Base-by-base conservation (phyloP, 2,329 filamentous ascomycete genomes). In the Aspergillus novofumigatus region DNA sequence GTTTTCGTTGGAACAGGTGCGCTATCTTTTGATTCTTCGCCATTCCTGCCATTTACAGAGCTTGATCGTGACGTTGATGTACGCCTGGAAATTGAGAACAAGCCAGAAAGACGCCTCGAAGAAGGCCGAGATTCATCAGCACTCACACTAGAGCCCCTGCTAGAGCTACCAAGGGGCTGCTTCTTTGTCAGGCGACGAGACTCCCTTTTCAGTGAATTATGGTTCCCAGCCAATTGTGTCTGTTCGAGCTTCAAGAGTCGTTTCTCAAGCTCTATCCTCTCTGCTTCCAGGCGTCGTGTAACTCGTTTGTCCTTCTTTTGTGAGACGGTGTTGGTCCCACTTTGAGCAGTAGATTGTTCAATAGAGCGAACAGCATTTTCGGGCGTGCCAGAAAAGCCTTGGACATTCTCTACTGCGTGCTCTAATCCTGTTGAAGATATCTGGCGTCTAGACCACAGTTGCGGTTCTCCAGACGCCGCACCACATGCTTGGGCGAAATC, bases 101-200 rank as follows among this genome's bases (percentile, higher is more conserved):
- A 59, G 1, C 67, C 64, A 20, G 68, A 66, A 35, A 73, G 55
- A 23, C 61, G 55, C 50, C 60, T 44, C 60, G 51, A 54, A 1
- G 65, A 65, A 8, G 68, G 66, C 23, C 64, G 60, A 25, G 65
- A 60, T 53, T 65, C 63, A 20, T 69, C 67, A n/a, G 63, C 60
- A 54, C 65, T 64, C 14, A 64, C 62, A 52, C 70, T 74, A 10
- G 71, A 68, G 25, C 65, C 66, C 56, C 72, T 65, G 32, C 64
- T 69, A 28, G 67, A 67, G 54, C 57, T 70, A 21, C 58, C 60
- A 3, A 69, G 48, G 1, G 71, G 70, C 47, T 72, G 69, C 56
- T 72, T 75, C 56, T 74, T 75, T 17, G 66, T 69, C 17, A 75
- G 61, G 32, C 72, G 71, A 2, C 69, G 70, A 32, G 69, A 59